These are phyloP conservation scores for Lolium perenne DNA, from an alignment of 176 grass and related monocot species.

Conservation along the genomic window DNA sequence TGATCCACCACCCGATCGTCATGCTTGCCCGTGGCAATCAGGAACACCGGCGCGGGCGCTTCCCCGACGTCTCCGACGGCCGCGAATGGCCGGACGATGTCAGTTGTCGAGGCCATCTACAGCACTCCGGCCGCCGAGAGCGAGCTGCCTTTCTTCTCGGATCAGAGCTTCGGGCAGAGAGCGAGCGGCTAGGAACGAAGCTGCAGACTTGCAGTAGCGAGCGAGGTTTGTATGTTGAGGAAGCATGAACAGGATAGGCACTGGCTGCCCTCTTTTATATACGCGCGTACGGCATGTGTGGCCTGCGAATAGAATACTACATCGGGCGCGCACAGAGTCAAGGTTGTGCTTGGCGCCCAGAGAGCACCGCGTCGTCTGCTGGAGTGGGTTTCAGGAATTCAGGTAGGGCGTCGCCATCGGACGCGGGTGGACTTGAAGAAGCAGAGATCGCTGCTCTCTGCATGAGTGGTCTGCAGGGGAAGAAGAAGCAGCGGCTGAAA, in stretches of 20 bases:
- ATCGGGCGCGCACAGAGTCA: too few species aligned
- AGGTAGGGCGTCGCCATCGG: neutral
- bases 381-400: neutral
- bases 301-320: neutral
- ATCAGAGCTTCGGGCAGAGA: too few species aligned
- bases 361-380: too few species aligned
- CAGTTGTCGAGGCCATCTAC: neutral
- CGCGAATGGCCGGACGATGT: neutral
- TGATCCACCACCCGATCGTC: conserved; percentile 42
- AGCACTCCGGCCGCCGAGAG: too few species aligned
- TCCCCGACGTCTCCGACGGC: neutral
- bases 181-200: too few species aligned
- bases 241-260: neutral
- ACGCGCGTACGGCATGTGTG: neutral
- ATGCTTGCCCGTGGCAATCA: neutral
- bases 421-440: neutral
- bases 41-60: neutral
- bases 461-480: too few species aligned
- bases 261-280: neutral
- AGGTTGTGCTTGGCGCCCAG: too few species aligned
- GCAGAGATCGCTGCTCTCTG: too few species aligned
- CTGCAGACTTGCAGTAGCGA: neutral
- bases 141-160: too few species aligned
- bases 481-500: too few species aligned
- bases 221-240: neutral